Evolutionary conservation across 1,139 yeast species (phyloP).

Genomic region (Hansenula lynferdii): DNA sequence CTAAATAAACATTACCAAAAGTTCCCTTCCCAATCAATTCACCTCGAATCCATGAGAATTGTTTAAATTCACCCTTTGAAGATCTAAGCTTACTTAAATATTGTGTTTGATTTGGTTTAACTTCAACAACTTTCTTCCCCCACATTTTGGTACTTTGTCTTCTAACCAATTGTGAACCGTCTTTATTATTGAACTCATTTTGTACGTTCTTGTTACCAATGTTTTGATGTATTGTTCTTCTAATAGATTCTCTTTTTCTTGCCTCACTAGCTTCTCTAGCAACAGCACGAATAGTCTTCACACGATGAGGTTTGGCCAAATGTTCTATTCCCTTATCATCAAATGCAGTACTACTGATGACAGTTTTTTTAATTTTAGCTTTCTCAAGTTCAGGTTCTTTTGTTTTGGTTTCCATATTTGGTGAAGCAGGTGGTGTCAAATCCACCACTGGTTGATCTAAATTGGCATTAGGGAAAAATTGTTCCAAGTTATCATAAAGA

Average conservation of each 20-base stretch:
- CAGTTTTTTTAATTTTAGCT: constrained; percentile 9
- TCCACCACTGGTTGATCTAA: constrained; percentile 89
- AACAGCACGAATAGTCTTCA: constrained; percentile 87
- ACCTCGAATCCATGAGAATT: constrained; percentile 93
- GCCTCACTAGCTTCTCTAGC: constrained; percentile 86
- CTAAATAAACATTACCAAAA: constrained; percentile 92
- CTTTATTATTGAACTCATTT: constrained; percentile 1
- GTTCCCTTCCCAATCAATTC: constrained; percentile 96
- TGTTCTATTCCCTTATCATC: constrained; percentile 16
- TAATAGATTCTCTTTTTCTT: constrained; percentile 36
- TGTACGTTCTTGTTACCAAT: constrained; percentile 3
- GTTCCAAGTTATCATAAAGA: constrained; percentile 84
- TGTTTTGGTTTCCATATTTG: constrained; percentile 23
- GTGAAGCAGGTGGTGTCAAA: constrained; percentile 59
- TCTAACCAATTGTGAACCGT: constrained; percentile 37
- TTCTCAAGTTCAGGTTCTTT: constrained; percentile 11
- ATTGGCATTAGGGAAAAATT: constrained; percentile 89
- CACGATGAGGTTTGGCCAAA: constrained; percentile 36
- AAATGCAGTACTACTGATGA: constrained; percentile 11
- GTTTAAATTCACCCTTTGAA: constrained; percentile 62
- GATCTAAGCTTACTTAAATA: constrained; percentile 56
- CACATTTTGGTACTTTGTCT: constrained; percentile 92
- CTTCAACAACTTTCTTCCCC: constrained; percentile 94
- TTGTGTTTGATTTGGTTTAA: constrained; percentile 67
- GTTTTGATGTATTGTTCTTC: constrained; percentile 25